Conservation (phyloP, 1,284 basidiomycete species). For the Cryptococcus amylolentus region DNA sequence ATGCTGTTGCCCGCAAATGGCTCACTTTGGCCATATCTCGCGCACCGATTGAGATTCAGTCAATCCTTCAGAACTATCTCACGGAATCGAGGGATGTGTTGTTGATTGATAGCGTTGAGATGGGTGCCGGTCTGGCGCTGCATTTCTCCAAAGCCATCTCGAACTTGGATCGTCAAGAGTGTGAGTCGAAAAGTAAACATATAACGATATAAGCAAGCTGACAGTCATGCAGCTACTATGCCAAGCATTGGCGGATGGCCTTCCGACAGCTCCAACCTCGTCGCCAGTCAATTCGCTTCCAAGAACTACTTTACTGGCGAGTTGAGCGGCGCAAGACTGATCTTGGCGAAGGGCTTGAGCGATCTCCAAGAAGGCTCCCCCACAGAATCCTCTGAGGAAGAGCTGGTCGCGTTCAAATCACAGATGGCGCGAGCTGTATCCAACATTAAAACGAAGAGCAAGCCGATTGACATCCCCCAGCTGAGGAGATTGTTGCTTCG, state of each 20-base stretch:
- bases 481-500: constrained; percentile 82
- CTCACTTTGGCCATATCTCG: constrained; percentile 78
- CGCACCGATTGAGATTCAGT: constrained; percentile 88
- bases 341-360: constrained; percentile 53
- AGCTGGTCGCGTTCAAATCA: constrained; percentile 63
- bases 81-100: constrained; percentile 65
- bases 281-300: constrained; percentile 75
- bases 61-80: constrained; percentile 81
- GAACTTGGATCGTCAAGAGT: constrained; percentile 70
- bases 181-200: constrained; percentile 49
- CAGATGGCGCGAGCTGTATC: constrained; percentile 67
- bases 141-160: constrained; percentile 76
- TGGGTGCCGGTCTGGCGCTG: constrained; percentile 84
- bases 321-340: constrained; percentile 71
- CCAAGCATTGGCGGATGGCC: constrained; percentile 49
- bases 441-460: constrained; percentile 67
- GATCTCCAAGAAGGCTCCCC: constrained; percentile 64
- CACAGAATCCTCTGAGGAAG: constrained; percentile 56
- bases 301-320: constrained; percentile 85
- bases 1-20: constrained; percentile 73
- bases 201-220: neutral
- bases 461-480: constrained; percentile 69
- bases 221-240: constrained; percentile 30
- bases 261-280: constrained; percentile 69
- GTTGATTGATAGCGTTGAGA: constrained; percentile 69